A percentile compares a stretch with the other conserved stretches of the same genome.
Conservation (phyloP, 2,329 filamentous ascomycete genomes). For the Xylariaceae sp. region DNA sequence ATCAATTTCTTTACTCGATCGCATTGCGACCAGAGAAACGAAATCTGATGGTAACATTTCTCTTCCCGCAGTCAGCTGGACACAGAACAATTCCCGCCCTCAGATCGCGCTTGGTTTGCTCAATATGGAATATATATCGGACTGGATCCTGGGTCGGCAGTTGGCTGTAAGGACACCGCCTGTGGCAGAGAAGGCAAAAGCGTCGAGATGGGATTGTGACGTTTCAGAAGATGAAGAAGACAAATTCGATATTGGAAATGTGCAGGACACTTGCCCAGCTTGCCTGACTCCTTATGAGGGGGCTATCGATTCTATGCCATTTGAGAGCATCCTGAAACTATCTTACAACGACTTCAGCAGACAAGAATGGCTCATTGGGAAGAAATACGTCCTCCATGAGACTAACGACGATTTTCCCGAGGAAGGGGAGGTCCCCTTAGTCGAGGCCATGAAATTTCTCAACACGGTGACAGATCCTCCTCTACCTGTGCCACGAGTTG, state of each 20-base stretch:
- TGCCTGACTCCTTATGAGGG: slow-evolving; percentile 25
- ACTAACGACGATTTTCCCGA: slow-evolving; percentile 16
- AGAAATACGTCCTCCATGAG: slow-evolving; percentile 24
- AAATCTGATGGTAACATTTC: no score
- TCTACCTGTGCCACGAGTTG: slow-evolving; percentile 23
- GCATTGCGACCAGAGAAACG: no score
- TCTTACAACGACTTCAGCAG: slow-evolving; percentile 23
- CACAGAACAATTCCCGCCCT: no score
- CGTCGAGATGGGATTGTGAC: background rate
- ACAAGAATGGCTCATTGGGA: slow-evolving; percentile 26
- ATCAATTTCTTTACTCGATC: no score
- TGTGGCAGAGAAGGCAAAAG: background rate
- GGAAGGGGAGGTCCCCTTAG: slow-evolving; percentile 17
- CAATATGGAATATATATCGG: slow-evolving; percentile 1
- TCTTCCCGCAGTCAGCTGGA: no score
- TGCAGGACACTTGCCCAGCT: slow-evolving; percentile 24
- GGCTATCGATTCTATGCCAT: slow-evolving; percentile 24
- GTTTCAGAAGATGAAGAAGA: slow-evolving; percentile 11
- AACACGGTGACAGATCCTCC: slow-evolving; percentile 4
- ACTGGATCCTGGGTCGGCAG: slow-evolving; percentile 14
- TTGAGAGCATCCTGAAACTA: slow-evolving; percentile 23
- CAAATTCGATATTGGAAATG: slow-evolving; percentile 22
- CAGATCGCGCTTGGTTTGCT: no score
- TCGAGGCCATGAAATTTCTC: slow-evolving; percentile 17
- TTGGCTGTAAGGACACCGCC: background rate